Percentiles rank a stretch among this genome's conserved stretches.
phyloP scores from a whole-genome alignment of 768 basidiomycete genomes.

The Clitopilus passeckerianus region DNA sequence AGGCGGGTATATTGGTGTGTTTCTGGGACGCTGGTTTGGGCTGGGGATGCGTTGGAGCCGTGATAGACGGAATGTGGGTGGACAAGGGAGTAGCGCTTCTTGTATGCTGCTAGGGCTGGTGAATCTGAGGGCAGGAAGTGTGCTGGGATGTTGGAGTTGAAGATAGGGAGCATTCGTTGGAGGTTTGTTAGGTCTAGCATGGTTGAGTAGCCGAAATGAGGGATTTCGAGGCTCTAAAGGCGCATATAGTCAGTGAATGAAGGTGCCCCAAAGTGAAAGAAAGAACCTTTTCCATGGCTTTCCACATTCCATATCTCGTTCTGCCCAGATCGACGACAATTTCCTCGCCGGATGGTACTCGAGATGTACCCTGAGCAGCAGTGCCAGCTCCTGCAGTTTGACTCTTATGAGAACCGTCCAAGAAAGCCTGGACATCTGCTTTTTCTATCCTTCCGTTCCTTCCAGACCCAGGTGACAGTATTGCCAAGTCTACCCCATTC shows the following conservation, averaged over 20 bases:
- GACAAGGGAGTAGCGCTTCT: constrained; percentile 17
- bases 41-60: constrained; percentile 19
- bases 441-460: constrained; percentile 73
- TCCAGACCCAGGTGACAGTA: constrained; percentile 63
- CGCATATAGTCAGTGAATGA: constrained; percentile 1
- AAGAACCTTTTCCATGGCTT: constrained; percentile 78
- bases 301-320: constrained; percentile 84
- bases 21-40: constrained; percentile 38
- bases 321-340: constrained; percentile 67
- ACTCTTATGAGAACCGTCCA: constrained; percentile 22
- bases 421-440: constrained; percentile 62
- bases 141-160: constrained; percentile 67
- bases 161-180: constrained; percentile 52
- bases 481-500: constrained; percentile 53
- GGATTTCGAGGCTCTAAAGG: constrained; percentile 73
- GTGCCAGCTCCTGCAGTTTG: constrained; percentile 10
- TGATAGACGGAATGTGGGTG: constrained; percentile 32
- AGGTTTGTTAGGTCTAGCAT: constrained; percentile 71
- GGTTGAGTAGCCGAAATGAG: constrained; percentile 83
- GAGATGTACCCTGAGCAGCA: constrained; percentile 2
- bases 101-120: neutral
- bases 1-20: constrained; percentile 57
- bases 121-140: constrained; percentile 35
- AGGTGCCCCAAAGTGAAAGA: neutral
- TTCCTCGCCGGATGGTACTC: constrained; percentile 29